A percentile compares a stretch with the other conserved stretches of the same genome.
These are phyloP conservation scores for Boletus rufocinnamomeus DNA, from an alignment of 768 basidiomycete species.

Conservation along the genomic window DNA sequence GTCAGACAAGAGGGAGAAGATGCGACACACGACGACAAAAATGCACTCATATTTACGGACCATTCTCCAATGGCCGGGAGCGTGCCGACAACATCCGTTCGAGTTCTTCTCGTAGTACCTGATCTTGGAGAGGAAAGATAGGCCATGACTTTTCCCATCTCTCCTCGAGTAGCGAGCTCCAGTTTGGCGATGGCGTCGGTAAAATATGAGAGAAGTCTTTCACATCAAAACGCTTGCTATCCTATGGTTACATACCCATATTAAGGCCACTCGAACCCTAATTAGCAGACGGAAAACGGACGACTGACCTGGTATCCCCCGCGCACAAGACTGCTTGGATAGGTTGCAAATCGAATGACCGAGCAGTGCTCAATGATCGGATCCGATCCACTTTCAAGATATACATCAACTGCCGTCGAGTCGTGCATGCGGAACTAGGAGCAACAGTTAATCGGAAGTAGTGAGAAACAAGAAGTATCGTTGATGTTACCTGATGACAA, in stretches of 20 bases:
- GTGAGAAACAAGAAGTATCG: neutral
- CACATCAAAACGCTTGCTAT: conserved; percentile 49
- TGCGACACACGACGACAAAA: neutral
- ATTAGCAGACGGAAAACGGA: neutral
- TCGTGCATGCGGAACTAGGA: conserved; percentile 85
- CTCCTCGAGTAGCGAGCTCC: conserved; percentile 37
- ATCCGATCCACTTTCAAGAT: conserved; percentile 65
- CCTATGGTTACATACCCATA: conserved; percentile 15
- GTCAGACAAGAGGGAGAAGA: neutral
- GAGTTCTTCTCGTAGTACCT: conserved; percentile 20
- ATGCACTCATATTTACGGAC: neutral
- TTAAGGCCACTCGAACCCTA: neutral
- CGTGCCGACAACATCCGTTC: conserved; percentile 18
- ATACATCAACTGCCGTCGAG: conserved; percentile 63
- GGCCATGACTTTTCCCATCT: conserved; percentile 27
- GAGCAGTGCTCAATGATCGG: conserved; percentile 82
- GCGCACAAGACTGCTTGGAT: conserved; percentile 44
- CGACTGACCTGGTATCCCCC: conserved; percentile 18
- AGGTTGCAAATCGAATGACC: conserved; percentile 60
- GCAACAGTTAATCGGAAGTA: neutral
- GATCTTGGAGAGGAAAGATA: conserved; percentile 15
- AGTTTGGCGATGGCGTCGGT: conserved; percentile 76
- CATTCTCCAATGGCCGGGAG: neutral
- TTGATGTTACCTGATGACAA: conserved; percentile 71
- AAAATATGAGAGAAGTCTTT: conserved; percentile 89